phyloP scores from a whole-genome alignment of 208 protist genomes.

The Trypanosoma melophagium region DNA sequence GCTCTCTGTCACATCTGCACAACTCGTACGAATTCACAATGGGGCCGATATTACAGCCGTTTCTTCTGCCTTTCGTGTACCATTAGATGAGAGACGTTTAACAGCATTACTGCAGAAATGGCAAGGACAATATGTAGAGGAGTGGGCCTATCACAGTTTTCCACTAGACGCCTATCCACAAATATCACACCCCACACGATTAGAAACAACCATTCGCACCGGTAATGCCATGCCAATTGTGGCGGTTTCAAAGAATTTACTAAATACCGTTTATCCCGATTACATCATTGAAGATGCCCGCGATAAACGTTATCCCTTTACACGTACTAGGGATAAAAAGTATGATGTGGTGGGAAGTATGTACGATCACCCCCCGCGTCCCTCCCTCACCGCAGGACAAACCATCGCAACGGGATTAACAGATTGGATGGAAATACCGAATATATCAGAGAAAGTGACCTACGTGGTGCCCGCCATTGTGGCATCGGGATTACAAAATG shows the following conservation, averaged over 20 bases:
- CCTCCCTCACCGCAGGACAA: background rate
- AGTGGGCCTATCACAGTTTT: slow-evolving; percentile 76
- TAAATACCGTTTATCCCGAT: slow-evolving; percentile 55
- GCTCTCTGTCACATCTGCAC: slow-evolving; percentile 44
- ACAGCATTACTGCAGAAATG: slow-evolving; percentile 45
- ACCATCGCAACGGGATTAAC: slow-evolving; percentile 26
- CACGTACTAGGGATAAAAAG: slow-evolving; percentile 29
- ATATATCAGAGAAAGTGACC: slow-evolving; percentile 14
- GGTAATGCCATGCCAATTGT: slow-evolving; percentile 33
- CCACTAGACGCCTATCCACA: slow-evolving; percentile 54
- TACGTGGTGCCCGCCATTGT: slow-evolving; percentile 19
- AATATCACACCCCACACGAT: slow-evolving; percentile 31
- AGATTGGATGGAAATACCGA: slow-evolving; percentile 11
- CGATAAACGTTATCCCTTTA: slow-evolving; percentile 37
- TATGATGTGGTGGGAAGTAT: slow-evolving; percentile 65
- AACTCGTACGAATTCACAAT: slow-evolving; percentile 40
- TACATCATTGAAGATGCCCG: slow-evolving; percentile 53
- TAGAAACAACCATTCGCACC: slow-evolving; percentile 40
- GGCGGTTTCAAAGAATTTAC: slow-evolving; percentile 48
- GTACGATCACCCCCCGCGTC: slow-evolving; percentile 35
- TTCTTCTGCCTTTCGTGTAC: slow-evolving; percentile 34
- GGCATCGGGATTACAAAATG: slow-evolving; percentile 6
- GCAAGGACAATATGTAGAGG: slow-evolving; percentile 31
- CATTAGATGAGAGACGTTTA: slow-evolving; percentile 47
- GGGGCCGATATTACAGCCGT: slow-evolving; percentile 61